A percentile compares a stretch with the other conserved stretches of the same genome.
phyloP scores from a whole-genome alignment of 495 filamentous ascomycete species.

The Talaromyces wortmannii region DNA sequence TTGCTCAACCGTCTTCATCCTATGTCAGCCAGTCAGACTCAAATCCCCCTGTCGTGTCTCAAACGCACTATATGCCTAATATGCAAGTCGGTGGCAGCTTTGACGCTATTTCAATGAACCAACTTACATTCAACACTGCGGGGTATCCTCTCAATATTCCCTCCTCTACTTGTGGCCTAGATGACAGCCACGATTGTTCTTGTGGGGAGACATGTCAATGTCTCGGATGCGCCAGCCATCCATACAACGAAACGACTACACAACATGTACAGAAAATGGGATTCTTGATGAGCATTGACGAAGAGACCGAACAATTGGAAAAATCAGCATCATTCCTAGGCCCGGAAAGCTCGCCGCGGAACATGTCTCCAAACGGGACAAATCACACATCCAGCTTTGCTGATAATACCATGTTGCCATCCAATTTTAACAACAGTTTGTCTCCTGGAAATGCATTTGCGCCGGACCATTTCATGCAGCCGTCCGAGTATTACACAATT shows the following conservation, averaged over 20 bases:
- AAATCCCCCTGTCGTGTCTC: not conserved
- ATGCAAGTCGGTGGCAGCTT: not conserved
- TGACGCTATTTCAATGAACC: not conserved
- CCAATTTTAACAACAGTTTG: conserved; percentile 17
- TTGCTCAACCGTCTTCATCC: not conserved
- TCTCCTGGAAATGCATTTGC: conserved; percentile 16
- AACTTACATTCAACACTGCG: not conserved
- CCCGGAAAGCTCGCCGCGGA: not conserved
- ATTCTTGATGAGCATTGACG: conserved; percentile 31
- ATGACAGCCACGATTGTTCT: conserved; percentile 44
- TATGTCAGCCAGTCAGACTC: not conserved
- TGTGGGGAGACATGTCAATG: conserved; percentile 66
- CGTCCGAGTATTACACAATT: conserved; percentile 37
- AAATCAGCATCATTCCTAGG: not conserved
- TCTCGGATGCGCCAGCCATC: conserved; percentile 61
- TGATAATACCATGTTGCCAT: not conserved
- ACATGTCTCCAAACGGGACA: not conserved
- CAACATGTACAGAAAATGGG: conserved; percentile 53
- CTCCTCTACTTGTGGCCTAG: conserved; percentile 5
- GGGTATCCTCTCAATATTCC: conserved; percentile 2
- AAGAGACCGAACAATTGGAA: conserved; percentile 11
- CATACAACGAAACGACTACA: conserved; percentile 64
- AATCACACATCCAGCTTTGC: not conserved
- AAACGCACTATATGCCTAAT: not conserved
- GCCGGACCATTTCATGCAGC: conserved; percentile 29